Base-by-base conservation (phyloP, 1,284 basidiomycete genomes). In the Ustilago trichophora region DNA sequence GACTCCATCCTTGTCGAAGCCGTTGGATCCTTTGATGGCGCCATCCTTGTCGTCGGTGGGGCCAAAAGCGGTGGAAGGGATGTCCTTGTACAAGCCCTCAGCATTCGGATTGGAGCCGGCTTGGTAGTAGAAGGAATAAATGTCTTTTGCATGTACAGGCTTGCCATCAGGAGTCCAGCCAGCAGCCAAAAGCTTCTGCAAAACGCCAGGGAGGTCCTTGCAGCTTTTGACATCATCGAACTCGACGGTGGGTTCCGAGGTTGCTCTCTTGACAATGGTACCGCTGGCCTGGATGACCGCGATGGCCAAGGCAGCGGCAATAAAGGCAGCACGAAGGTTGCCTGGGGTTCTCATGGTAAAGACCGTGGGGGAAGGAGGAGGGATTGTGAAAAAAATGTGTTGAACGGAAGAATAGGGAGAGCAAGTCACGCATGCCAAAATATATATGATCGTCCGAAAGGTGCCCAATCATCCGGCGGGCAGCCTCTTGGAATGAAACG, bases 61-160 rank as follows among this genome's bases (percentile, higher is more conserved):
- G 5, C 21, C n/a, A 16, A 56, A 64, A 9, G 46, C 48, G 3
- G 43, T 35, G 3, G 27, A 19, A 11, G 71, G 62, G 22, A 73
- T 62, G 25, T 41, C 41, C 3, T 27, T 24, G 45, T 53, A 66
- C 19, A 73, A 48, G 22, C 63, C 52, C 10, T 42, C 22, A 9
- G 60, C 49, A 15, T 31, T 34, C 1, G 68, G 68, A 31, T 73
- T 73, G 6, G 38, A 33, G 26, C 71, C 71, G 3, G 50, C 37
- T 2, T 45, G 42, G 26, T 73, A 73, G 41, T 38, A 31, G 24
- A 40, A 19, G 8, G 56, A 36, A 25, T 45, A 62, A 4, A 42
- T 16, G 22, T 62, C 50, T 31, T 18, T 48, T 24, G 32, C 21
- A 4, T 22, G 29, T 11, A 60, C 6, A 13, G 57, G 37, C 10